Percentiles rank a stretch among this genome's conserved stretches.
These are phyloP conservation scores for Plasmodium adleri DNA, from an alignment of 169 alveolate genomes.

Conservation along the genomic window DNA sequence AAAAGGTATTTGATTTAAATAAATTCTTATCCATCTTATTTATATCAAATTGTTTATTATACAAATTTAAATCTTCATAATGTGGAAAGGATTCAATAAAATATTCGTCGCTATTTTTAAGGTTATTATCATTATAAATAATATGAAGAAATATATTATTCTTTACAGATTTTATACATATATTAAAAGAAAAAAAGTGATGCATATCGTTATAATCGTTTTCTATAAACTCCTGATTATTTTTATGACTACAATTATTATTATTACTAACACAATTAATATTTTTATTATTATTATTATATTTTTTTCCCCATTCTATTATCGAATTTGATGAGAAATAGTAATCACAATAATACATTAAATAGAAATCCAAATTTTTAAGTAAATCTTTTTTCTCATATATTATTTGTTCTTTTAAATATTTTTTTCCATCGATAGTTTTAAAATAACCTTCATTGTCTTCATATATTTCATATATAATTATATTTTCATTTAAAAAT, in stretches of 20 bases:
- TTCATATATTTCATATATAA: slow-evolving; percentile 23
- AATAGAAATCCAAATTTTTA: slow-evolving; percentile 6
- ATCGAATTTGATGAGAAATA: slow-evolving; percentile 42
- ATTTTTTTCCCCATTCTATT: slow-evolving; percentile 1
- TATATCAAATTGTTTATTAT: slow-evolving; percentile 45
- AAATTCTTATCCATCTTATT: slow-evolving; percentile 59
- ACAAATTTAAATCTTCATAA: slow-evolving; percentile 25
- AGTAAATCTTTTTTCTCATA: slow-evolving; percentile 18
- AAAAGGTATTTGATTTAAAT: slow-evolving; percentile 64
- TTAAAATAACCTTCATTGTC: neutral
- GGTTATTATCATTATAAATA: slow-evolving; percentile 21
- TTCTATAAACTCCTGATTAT: neutral
- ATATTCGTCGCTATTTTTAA: neutral
- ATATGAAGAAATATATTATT: slow-evolving; percentile 8
- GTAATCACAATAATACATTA: slow-evolving; percentile 36
- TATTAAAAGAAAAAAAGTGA: slow-evolving; percentile 3
- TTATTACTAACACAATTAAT: neutral
- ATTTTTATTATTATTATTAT: neutral
- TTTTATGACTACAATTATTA: neutral
- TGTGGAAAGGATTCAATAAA: neutral
- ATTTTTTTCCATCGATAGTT: slow-evolving; percentile 10
- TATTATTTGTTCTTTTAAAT: slow-evolving; percentile 36
- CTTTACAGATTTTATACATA: slow-evolving; percentile 19
- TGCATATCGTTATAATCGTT: neutral
- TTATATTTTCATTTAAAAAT: slow-evolving; percentile 24